A percentile compares a stretch with the other conserved stretches of the same genome.
Evolutionary conservation across 352 stramenopile species (phyloP).

Genomic region (Phytophthora brassicae): DNA sequence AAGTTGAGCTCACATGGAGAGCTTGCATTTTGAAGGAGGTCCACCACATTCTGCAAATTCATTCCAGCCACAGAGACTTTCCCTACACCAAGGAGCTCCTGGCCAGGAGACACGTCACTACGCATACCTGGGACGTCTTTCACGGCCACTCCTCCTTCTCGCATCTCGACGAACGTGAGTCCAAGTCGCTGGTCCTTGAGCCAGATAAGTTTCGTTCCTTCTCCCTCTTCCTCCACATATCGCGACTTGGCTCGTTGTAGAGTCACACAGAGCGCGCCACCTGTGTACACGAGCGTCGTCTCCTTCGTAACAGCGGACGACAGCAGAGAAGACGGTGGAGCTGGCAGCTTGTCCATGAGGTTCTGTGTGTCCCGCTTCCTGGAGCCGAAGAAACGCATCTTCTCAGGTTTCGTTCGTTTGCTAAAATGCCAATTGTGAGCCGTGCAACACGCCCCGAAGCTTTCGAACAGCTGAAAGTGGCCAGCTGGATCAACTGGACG

Average conservation of each 20-base stretch:
- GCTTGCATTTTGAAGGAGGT: slow-evolving; percentile 31
- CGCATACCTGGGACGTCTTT: slow-evolving; percentile 35
- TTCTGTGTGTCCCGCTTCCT: slow-evolving; percentile 11
- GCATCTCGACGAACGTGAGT: slow-evolving; percentile 49
- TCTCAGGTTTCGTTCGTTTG: slow-evolving; percentile 10
- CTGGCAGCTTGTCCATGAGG: slow-evolving; percentile 12
- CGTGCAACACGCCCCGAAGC: slow-evolving; percentile 1
- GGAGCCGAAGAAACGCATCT: slow-evolving; percentile 22
- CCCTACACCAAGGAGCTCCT: slow-evolving; percentile 49
- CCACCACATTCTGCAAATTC: slow-evolving; percentile 42
- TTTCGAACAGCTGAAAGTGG: slow-evolving; percentile 21
- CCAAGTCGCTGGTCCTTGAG: slow-evolving; percentile 46
- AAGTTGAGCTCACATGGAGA: slow-evolving; percentile 55
- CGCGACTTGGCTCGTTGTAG: slow-evolving; percentile 43
- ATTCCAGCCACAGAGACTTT: slow-evolving; percentile 35
- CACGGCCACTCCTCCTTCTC: slow-evolving; percentile 41
- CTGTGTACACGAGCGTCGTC: slow-evolving; percentile 34
- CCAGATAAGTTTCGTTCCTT: slow-evolving; percentile 42
- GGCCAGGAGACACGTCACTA: slow-evolving; percentile 34
- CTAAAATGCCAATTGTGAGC: not conserved
- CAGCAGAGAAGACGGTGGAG: slow-evolving; percentile 5
- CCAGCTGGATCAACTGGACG: no score
- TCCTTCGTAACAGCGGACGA: not conserved
- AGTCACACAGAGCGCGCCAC: slow-evolving; percentile 38
- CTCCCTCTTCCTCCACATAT: slow-evolving; percentile 31